Evolutionary conservation across 768 basidiomycete species (phyloP), one percentile per base, ranked within the genome.

Genomic region (Russula earlei): DNA sequence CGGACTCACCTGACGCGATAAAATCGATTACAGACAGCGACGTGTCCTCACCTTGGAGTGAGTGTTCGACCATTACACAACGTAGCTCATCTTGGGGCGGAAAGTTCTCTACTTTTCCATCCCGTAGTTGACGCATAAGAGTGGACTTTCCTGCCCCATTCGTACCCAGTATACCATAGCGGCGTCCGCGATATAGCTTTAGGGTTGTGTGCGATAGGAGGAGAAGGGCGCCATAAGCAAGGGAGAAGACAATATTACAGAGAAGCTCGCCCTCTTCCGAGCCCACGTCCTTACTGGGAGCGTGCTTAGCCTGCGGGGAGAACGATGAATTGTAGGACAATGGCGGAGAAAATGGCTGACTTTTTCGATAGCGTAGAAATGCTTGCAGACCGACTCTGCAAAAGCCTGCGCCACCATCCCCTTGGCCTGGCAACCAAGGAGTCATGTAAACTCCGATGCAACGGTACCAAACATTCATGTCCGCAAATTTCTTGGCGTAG

Each of bases 121-220:
- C 92, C 55, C 90, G 82, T 59, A 97, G 82, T 66, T 95, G 93
- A 65, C 93, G 90, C 85, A 98, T 85, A 41, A 98, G 80, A 3
- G 95, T 97, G 17, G 87, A 89, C 72, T 98, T 98, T 62, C 95
- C 95, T 55, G 89, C 86, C 58, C 95, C 95, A 69, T 98, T 98
- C n/a, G 87, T 78, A 27, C 93, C 95, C 45, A 95, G 83, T 63
- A 98, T 91, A 66, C 95, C 94, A 71, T 98, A 98, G 59, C 94
- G 82, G 63, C 84, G 83, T 27, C 94, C 95, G 64, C 91, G 88
- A 67, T 90, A 77, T 55, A 98, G 81, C 58, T 88, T 85, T 56
- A 98, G 78, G 27, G 79, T 85, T 24, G 95, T 97, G 71, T 97
- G 94, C 43, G 95, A 97, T 62, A 97, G 81, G 60, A 98, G 81